Evolutionary conservation across 2,329 filamentous ascomycete species (phyloP).

Genomic region (Stylonectria norvegica): DNA sequence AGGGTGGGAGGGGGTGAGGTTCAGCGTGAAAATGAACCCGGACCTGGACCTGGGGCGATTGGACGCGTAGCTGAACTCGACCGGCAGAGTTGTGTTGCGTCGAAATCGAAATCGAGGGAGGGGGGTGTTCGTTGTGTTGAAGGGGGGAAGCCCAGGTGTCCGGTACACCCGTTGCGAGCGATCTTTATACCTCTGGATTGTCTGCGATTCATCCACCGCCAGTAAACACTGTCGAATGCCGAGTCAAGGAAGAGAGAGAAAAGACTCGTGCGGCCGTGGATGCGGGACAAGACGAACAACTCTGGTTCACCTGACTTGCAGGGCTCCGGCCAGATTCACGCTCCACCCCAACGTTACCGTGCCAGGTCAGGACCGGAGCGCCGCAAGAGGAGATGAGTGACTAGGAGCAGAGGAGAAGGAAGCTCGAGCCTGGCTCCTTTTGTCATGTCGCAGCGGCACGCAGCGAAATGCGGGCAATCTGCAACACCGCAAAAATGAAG

Average conservation of each 20-base stretch:
- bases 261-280: constrained; percentile 9
- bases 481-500: constrained; percentile 17
- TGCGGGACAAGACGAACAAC: constrained; percentile 6
- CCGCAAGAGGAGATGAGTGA: neutral
- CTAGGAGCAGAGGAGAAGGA: constrained; percentile 3
- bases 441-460: constrained; percentile 11
- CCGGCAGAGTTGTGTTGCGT: constrained; percentile 6
- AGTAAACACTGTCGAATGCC: constrained; percentile 11
- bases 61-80: constrained; percentile 1
- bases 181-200: constrained; percentile 23
- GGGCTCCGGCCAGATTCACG: constrained; percentile 11
- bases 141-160: constrained; percentile 12
- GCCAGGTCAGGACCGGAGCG: too few relatives aligned
- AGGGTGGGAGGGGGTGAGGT: constrained; percentile 1
- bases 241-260: constrained; percentile 11
- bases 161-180: constrained; percentile 15
- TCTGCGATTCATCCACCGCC: constrained; percentile 4
- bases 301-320: constrained; percentile 15
- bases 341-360: constrained; percentile 16
- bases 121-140: neutral
- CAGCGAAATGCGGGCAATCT: constrained; percentile 16
- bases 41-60: constrained; percentile 1
- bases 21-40: neutral
- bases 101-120: constrained; percentile 5
- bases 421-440: constrained; percentile 13